These are phyloP conservation scores for Groenewaldozyma salmanticensis DNA, from an alignment of 805 yeast species.

Conservation along the genomic window DNA sequence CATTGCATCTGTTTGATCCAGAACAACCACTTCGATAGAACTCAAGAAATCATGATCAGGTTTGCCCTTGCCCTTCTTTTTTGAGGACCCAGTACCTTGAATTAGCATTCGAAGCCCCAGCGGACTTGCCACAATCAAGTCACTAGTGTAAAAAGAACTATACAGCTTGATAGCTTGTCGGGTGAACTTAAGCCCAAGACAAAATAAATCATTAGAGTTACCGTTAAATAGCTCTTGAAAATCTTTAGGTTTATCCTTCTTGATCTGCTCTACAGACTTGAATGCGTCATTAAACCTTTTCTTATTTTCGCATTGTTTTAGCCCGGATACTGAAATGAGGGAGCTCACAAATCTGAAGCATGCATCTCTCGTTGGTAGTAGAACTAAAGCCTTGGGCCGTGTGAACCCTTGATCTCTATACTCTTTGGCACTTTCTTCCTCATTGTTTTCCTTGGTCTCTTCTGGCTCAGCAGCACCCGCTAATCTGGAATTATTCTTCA, in stretches of 20 bases:
- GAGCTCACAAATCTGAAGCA: constrained; percentile 61
- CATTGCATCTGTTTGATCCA: constrained; percentile 79
- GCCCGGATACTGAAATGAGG: constrained; percentile 51
- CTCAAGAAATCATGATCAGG: constrained; percentile 74
- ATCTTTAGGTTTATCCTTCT: constrained; percentile 66
- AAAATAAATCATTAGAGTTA: constrained; percentile 84
- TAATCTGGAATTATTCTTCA: constrained; percentile 62
- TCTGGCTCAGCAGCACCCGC: constrained; percentile 32
- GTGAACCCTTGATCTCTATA: constrained; percentile 92
- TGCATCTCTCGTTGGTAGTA: constrained; percentile 75
- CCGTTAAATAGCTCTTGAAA: constrained; percentile 76
- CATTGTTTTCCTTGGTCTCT: constrained; percentile 21
- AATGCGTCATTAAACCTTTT: constrained; percentile 68
- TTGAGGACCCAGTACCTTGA: constrained; percentile 43
- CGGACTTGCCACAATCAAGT: constrained; percentile 84
- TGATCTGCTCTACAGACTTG: constrained; percentile 39
- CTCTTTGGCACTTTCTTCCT: constrained; percentile 44
- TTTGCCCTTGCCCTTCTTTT: constrained; percentile 37
- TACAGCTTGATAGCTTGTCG: constrained; percentile 78
- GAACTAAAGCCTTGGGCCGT: constrained; percentile 74
- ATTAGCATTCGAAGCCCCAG: constrained; percentile 74
- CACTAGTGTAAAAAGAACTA: constrained; percentile 75
- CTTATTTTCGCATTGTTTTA: constrained; percentile 71
- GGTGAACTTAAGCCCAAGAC: constrained; percentile 83
- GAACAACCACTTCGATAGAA: constrained; percentile 71